These are phyloP conservation scores for Lenzites betulinus DNA, from an alignment of 768 basidiomycete species.

Conservation along the genomic window DNA sequence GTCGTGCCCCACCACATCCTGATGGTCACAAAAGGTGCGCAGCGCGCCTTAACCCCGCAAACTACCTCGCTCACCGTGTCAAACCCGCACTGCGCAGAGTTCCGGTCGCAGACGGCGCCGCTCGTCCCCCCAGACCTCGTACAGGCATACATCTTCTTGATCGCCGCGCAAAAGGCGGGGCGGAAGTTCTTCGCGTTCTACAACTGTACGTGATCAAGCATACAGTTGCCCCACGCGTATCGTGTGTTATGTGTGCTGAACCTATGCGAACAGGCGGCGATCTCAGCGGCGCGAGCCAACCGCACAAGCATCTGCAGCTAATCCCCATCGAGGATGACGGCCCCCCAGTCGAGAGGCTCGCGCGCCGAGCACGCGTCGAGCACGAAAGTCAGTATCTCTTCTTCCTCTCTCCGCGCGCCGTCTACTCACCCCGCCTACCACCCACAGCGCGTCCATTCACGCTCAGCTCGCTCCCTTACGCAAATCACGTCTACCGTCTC, in stretches of 20 bases:
- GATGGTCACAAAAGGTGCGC: slow-evolving; percentile 79
- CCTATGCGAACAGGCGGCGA: slow-evolving; percentile 55
- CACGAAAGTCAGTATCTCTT: slow-evolving; percentile 45
- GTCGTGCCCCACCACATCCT: slow-evolving; percentile 85
- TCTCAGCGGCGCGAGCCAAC: slow-evolving; percentile 84
- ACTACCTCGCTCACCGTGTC: neutral
- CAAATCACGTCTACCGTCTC: slow-evolving; percentile 75
- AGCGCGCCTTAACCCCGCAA: neutral
- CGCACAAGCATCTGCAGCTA: slow-evolving; percentile 91
- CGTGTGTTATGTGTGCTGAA: too few relatives aligned
- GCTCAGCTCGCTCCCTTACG: slow-evolving; percentile 68
- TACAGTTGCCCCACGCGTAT: too few relatives aligned
- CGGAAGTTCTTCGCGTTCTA: slow-evolving; percentile 80
- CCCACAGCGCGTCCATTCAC: slow-evolving; percentile 71
- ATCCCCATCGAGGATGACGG: slow-evolving; percentile 63
- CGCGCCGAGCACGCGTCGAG: slow-evolving; percentile 58
- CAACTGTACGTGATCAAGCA: slow-evolving; percentile 81
- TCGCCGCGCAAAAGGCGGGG: slow-evolving; percentile 63
- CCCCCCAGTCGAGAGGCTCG: slow-evolving; percentile 78
- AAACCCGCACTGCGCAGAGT: slow-evolving; percentile 58
- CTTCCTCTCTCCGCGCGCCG: neutral
- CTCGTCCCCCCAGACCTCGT: slow-evolving; percentile 78
- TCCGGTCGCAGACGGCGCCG: slow-evolving; percentile 76
- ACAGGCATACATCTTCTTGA: slow-evolving; percentile 71
- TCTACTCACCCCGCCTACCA: slow-evolving; percentile 2